Evolutionary conservation across 441 rosid species (phyloP).

Genomic region (Brassica balearica): DNA sequence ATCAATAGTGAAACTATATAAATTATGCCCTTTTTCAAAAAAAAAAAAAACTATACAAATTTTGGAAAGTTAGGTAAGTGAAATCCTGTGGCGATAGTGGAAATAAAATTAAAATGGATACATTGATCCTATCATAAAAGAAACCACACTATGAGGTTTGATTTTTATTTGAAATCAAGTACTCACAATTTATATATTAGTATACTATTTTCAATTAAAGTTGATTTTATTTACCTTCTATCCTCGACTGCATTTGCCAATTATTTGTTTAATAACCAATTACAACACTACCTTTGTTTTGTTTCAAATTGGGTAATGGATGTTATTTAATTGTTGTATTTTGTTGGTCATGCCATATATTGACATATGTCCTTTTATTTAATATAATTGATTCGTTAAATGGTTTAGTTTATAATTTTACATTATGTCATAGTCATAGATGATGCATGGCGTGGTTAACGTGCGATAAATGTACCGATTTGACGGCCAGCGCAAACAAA

Average conservation of each 20-base stretch:
- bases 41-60: background rate
- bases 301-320: background rate
- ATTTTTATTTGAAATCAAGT: background rate
- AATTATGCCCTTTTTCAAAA: no score
- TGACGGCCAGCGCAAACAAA: slow-evolving; percentile 28
- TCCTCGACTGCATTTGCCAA: background rate
- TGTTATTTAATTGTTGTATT: background rate
- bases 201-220: slow-evolving; percentile 3
- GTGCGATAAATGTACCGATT: slow-evolving; percentile 33
- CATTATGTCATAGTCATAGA: slow-evolving; percentile 17
- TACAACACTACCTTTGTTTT: background rate
- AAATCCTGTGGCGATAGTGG: slow-evolving; percentile 14
- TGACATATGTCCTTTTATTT: background rate
- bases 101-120: slow-evolving; percentile 1
- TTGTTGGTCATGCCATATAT: background rate
- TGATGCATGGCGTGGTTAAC: slow-evolving; percentile 16
- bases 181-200: background rate
- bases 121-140: background rate
- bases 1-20: background rate
- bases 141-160: background rate
- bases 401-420: background rate
- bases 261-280: background rate
- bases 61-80: slow-evolving; percentile 22
- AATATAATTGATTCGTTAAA: background rate
- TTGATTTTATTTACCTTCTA: slow-evolving; percentile 9